phyloP scores from a whole-genome alignment of 2,329 filamentous ascomycete genomes.

The Neophaeococcomyces aloes region DNA sequence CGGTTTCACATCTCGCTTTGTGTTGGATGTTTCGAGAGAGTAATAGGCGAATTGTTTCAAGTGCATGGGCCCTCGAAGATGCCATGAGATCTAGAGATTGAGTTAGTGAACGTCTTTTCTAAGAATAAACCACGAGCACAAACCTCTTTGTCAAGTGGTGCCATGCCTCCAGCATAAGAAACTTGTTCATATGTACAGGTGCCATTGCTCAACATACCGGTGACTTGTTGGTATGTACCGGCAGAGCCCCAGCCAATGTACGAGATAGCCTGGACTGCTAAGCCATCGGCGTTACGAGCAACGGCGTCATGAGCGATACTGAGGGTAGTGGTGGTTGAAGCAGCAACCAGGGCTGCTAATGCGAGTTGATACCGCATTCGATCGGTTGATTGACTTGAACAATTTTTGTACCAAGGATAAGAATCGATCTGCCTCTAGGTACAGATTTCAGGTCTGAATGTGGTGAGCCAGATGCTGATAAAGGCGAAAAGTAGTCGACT shows the following conservation, averaged over 20 bases:
- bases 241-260: conserved; percentile 52
- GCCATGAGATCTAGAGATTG: conserved; percentile 51
- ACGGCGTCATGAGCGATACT: conserved; percentile 24
- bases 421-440: background rate
- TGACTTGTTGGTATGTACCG: conserved; percentile 56
- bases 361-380: conserved; percentile 2
- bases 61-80: conserved; percentile 59
- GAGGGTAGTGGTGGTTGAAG: conserved; percentile 15
- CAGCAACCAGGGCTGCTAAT: conserved; percentile 10
- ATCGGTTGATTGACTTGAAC: background rate
- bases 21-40: conserved; percentile 34
- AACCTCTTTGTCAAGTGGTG: conserved; percentile 62
- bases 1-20: conserved; percentile 31
- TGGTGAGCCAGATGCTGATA: background rate
- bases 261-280: conserved; percentile 54
- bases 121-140: conserved; percentile 24
- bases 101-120: background rate
- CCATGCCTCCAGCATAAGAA: conserved; percentile 46
- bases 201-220: conserved; percentile 41
- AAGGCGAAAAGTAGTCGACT: too few species aligned
- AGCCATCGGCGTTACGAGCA: conserved; percentile 48
- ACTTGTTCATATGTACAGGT: conserved; percentile 45
- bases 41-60: conserved; percentile 62
- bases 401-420: too few species aligned
- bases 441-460: background rate